A percentile compares a stretch with the other conserved stretches of the same genome.
phyloP scores from a whole-genome alignment of 805 yeast genomes.

The Lachancea quebecensis region DNA sequence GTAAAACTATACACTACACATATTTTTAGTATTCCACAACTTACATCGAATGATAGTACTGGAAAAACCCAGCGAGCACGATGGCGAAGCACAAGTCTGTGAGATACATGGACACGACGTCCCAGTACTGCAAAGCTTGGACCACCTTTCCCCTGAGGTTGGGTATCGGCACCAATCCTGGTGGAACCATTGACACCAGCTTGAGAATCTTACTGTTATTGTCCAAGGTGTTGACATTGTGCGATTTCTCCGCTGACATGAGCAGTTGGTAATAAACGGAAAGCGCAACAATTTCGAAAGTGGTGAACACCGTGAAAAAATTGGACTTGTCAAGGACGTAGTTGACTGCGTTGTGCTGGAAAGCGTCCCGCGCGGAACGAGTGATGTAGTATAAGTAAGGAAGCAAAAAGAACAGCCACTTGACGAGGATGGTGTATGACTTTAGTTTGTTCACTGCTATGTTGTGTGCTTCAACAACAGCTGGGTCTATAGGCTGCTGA shows the following conservation, averaged over 20 bases:
- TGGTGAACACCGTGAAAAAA: conserved; percentile 30
- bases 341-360: neutral
- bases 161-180: conserved; percentile 28
- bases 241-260: conserved; percentile 21
- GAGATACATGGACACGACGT: conserved; percentile 29
- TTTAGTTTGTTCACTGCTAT: conserved; percentile 25
- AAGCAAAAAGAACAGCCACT: conserved; percentile 27
- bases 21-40: neutral
- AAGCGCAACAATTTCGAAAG: conserved; percentile 30
- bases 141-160: conserved; percentile 24
- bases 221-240: conserved; percentile 23
- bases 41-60: conserved; percentile 11
- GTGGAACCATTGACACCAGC: conserved; percentile 29
- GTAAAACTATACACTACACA: too few relatives aligned
- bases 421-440: conserved; percentile 25
- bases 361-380: neutral
- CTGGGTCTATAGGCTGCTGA: conserved; percentile 5
- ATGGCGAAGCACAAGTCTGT: conserved; percentile 30
- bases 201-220: conserved; percentile 26
- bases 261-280: conserved; percentile 28
- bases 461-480: conserved; percentile 26
- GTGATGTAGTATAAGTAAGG: conserved; percentile 28
- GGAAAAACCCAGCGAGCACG: conserved; percentile 25
- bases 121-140: conserved; percentile 27
- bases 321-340: conserved; percentile 21